phyloP scores from a whole-genome alignment of 2,329 filamentous ascomycete species.

The Cladosporium sp. region DNA sequence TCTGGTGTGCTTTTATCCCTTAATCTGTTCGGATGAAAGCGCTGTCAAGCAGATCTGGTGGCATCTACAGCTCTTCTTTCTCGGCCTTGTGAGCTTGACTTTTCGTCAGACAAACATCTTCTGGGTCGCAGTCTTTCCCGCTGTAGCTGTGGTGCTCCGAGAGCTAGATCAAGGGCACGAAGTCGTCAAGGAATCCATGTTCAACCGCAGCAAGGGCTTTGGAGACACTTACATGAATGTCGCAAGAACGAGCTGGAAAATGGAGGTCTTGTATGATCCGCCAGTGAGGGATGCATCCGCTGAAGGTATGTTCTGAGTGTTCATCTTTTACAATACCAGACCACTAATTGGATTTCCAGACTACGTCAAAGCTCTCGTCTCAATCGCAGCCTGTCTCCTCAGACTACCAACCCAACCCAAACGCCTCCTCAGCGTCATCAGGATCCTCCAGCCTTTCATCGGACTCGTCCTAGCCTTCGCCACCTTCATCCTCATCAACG shows the following conservation, averaged over 20 bases:
- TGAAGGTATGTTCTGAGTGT: slow-evolving; percentile 37
- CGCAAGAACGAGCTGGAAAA: slow-evolving; percentile 33
- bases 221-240: slow-evolving; percentile 26
- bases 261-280: slow-evolving; percentile 47
- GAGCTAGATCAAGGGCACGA: slow-evolving; percentile 50
- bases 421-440: slow-evolving; percentile 18
- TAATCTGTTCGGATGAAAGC: slow-evolving; percentile 10
- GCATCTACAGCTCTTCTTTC: slow-evolving; percentile 34
- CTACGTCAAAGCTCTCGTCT: slow-evolving; percentile 52
- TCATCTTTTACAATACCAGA: background rate
- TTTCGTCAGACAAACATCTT: slow-evolving; percentile 97
- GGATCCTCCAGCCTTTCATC: slow-evolving; percentile 46
- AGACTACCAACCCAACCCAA: slow-evolving; percentile 33
- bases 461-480: slow-evolving; percentile 63
- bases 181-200: slow-evolving; percentile 33
- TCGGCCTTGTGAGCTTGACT: slow-evolving; percentile 62
- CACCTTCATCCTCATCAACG: slow-evolving; percentile 78
- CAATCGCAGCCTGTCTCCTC: slow-evolving; percentile 56
- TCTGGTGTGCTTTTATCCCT: slow-evolving; percentile 57
- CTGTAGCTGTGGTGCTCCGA: slow-evolving; percentile 44
- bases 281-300: slow-evolving; percentile 44
- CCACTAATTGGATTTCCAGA: slow-evolving; percentile 30
- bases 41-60: slow-evolving; percentile 6
- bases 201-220: slow-evolving; percentile 25
- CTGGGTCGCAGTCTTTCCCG: slow-evolving; percentile 79